Percentiles rank a stretch among this genome's conserved stretches.
Evolutionary conservation across 345 rosid genomes (phyloP).

Genomic region (Dimocarpus longan): DNA sequence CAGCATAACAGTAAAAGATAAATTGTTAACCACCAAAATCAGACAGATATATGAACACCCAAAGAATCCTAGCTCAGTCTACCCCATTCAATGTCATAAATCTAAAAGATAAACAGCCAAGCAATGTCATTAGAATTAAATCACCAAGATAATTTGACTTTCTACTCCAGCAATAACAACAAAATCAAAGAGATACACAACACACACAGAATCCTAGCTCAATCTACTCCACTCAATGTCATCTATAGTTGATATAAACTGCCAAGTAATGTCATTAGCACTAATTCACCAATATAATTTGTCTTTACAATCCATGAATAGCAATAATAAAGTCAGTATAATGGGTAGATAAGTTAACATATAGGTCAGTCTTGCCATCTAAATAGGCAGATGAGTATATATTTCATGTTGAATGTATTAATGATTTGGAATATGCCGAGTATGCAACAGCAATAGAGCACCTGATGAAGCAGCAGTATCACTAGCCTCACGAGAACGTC

Average conservation of each 20-base stretch:
- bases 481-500: conserved; percentile 20
- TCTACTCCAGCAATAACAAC: too few species aligned
- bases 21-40: conserved; percentile 1
- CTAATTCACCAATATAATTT: not conserved
- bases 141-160: too few species aligned
- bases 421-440: conserved; percentile 1
- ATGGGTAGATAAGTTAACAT: not conserved
- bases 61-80: not conserved
- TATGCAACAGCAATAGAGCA: conserved; percentile 6
- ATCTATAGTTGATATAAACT: not conserved
- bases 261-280: not conserved
- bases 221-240: not conserved
- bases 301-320: too few species aligned
- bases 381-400: not conserved
- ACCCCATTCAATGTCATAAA: not conserved
- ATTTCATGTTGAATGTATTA: not conserved
- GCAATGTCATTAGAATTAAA: too few species aligned
- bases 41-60: not conserved
- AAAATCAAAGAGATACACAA: not conserved
- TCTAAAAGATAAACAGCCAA: not conserved
- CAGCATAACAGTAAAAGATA: not conserved
- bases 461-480: conserved; percentile 36
- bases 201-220: not conserved
- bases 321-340: not conserved
- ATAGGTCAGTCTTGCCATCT: not conserved